Evolutionary conservation across 352 stramenopile genomes (phyloP).

Genomic region (Phytophthora pisi): DNA sequence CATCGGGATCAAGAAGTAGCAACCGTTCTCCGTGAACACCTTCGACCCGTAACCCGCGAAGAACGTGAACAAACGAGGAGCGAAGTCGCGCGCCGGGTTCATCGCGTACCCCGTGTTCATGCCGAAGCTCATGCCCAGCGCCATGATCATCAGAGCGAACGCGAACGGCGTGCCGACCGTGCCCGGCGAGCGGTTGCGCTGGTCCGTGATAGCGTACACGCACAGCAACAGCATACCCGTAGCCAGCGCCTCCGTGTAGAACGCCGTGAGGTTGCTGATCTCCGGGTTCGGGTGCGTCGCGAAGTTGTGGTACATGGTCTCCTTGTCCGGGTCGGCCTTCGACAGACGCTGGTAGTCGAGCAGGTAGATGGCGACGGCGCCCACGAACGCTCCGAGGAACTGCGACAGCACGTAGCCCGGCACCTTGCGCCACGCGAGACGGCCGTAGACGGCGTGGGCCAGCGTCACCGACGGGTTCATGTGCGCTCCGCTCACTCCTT

Average conservation of each 20-base stretch:
- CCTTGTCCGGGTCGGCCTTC: constrained; percentile 48
- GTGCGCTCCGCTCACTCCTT: constrained; percentile 60
- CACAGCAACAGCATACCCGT: constrained; percentile 60
- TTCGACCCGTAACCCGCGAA: constrained; percentile 61
- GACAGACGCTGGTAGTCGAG: constrained; percentile 58
- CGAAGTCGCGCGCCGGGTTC: constrained; percentile 57
- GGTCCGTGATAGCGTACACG: constrained; percentile 62
- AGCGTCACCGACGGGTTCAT: constrained; percentile 68
- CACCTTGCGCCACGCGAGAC: constrained; percentile 53
- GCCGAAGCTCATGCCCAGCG: constrained; percentile 66
- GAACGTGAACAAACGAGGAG: constrained; percentile 46
- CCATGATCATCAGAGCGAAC: constrained; percentile 61
- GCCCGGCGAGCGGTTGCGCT: constrained; percentile 50
- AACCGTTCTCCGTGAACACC: constrained; percentile 54
- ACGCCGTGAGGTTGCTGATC: constrained; percentile 52
- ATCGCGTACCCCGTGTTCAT: constrained; percentile 52
- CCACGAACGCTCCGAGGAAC: constrained; percentile 48
- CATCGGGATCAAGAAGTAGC: constrained; percentile 74
- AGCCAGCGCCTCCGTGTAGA: constrained; percentile 61
- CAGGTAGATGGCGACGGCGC: constrained; percentile 45
- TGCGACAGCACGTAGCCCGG: constrained; percentile 52
- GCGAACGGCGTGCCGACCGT: constrained; percentile 44
- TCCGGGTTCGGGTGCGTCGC: constrained; percentile 52
- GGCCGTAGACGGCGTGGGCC: constrained; percentile 51
- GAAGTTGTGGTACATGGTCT: constrained; percentile 50